Evolutionary conservation across 345 rosid species (phyloP).

Genomic region (Brassica napus): Da-Ae NC_063440.1:20000501-20001000

Average conservation of each 20-base stretch:
- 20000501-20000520: not conserved
- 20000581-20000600: not conserved
- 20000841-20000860: not conserved
- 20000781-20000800: not conserved
- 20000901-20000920: not conserved
- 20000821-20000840: not conserved
- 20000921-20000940: not conserved
- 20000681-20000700: not conserved
- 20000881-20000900: not conserved
- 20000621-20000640: not conserved
- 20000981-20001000: conserved; percentile 13
- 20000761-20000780: not conserved
- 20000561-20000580: not conserved
- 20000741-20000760: conserved; percentile 3
- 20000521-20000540: not conserved
- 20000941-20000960: not conserved
- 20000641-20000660: conserved; percentile 3
- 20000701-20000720: not conserved
- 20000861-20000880: not conserved
- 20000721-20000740: conserved; percentile 18
- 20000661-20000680: not conserved
- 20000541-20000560: not conserved
- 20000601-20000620: not conserved
- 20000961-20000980: not conserved
- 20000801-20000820: conserved; percentile 8